Conservation (phyloP, 1,284 basidiomycete species). For the Ganoderma lingzhi region DNA sequence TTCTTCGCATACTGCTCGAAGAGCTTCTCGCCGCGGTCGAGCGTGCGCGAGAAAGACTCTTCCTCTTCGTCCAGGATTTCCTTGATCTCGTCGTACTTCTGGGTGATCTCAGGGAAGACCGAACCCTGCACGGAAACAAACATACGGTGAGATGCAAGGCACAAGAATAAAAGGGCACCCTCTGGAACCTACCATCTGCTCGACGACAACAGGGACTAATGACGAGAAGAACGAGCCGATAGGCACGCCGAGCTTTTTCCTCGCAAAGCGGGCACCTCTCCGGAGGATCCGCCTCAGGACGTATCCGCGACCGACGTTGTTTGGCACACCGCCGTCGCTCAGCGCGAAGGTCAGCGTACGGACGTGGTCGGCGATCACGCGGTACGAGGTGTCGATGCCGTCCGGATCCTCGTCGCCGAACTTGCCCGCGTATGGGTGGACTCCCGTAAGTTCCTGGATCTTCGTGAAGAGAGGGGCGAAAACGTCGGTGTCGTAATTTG, state of each 20-base stretch:
- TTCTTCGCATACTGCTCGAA: slow-evolving; percentile 91
- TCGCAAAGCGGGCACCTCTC: slow-evolving; percentile 92
- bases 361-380: slow-evolving; percentile 97
- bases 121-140: slow-evolving; percentile 62
- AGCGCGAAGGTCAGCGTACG: slow-evolving; percentile 96
- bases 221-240: slow-evolving; percentile 98
- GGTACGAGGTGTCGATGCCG: slow-evolving; percentile 97
- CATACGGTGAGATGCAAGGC: not conserved
- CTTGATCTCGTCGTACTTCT: slow-evolving; percentile 87
- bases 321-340: slow-evolving; percentile 95
- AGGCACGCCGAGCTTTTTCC: slow-evolving; percentile 94
- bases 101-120: slow-evolving; percentile 94
- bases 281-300: slow-evolving; percentile 93
- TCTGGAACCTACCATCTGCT: slow-evolving; percentile 75
- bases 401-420: slow-evolving; percentile 94
- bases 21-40: slow-evolving; percentile 96
- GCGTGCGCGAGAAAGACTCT: slow-evolving; percentile 94
- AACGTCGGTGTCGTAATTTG: slow-evolving; percentile 98
- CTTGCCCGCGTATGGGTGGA: slow-evolving; percentile 87
- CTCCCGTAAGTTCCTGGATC: slow-evolving; percentile 91
- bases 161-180: not conserved
- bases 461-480: slow-evolving; percentile 91
- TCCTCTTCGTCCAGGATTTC: slow-evolving; percentile 99
- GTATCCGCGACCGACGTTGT: slow-evolving; percentile 96
- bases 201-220: slow-evolving; percentile 88